phyloP scores from a whole-genome alignment of 1,284 basidiomycete genomes.

The Cutaneotrichosporon mucoides region DNA sequence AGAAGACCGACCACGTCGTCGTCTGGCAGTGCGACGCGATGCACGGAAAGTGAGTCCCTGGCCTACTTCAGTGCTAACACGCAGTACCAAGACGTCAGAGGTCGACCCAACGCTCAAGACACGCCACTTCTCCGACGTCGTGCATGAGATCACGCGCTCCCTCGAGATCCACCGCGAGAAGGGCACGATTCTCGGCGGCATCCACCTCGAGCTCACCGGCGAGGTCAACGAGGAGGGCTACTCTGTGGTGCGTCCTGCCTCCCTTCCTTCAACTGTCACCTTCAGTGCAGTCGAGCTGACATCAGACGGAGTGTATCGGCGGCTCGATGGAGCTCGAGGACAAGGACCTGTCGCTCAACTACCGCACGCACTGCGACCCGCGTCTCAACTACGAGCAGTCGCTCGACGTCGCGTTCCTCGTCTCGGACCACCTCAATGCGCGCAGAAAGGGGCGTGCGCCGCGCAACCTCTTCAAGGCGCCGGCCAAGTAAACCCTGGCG shows the following conservation, averaged over 20 bases:
- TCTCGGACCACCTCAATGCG: slow-evolving; percentile 49
- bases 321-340: slow-evolving; percentile 57
- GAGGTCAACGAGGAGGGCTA: slow-evolving; percentile 89
- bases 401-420: slow-evolving; percentile 53
- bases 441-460: slow-evolving; percentile 42
- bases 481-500: neutral
- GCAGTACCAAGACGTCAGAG: slow-evolving; percentile 72
- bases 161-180: slow-evolving; percentile 72
- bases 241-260: slow-evolving; percentile 62
- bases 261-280: no score
- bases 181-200: slow-evolving; percentile 78
- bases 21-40: slow-evolving; percentile 96
- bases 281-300: neutral
- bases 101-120: slow-evolving; percentile 68
- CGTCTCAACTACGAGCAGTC: slow-evolving; percentile 57
- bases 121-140: slow-evolving; percentile 84
- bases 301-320: slow-evolving; percentile 55
- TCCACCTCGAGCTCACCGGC: slow-evolving; percentile 94
- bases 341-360: slow-evolving; percentile 54
- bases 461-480: slow-evolving; percentile 27
- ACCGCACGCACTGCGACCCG: slow-evolving; percentile 53
- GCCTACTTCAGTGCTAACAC: neutral
- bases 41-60: slow-evolving; percentile 50
- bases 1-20: slow-evolving; percentile 74
- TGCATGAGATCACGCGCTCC: slow-evolving; percentile 77